phyloP scores from a whole-genome alignment of 2,329 filamentous ascomycete species.

The Mariannaea elegans region DNA sequence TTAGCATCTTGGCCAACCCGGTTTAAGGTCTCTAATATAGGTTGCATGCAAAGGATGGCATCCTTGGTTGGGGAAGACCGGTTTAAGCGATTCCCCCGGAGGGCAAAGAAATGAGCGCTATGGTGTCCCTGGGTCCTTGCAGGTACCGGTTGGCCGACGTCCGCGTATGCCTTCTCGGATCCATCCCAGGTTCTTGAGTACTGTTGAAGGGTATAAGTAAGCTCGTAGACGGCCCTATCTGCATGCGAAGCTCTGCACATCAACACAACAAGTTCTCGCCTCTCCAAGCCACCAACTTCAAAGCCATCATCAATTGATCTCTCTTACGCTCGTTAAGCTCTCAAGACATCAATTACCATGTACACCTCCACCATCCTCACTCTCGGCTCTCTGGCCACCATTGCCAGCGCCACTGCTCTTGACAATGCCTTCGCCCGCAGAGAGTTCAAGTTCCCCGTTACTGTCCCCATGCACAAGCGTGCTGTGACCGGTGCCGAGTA shows the following conservation, averaged over 20 bases:
- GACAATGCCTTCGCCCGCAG: constrained; percentile 24
- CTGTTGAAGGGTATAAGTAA: constrained; percentile 34
- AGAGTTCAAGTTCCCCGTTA: constrained; percentile 41
- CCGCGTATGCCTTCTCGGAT: neutral
- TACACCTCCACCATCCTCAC: constrained; percentile 37
- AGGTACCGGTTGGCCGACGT: constrained; percentile 2
- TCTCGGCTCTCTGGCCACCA: constrained; percentile 41
- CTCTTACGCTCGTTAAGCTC: constrained; percentile 20
- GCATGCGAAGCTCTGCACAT: constrained; percentile 14
- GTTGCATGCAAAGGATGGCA: neutral
- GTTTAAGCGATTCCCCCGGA: constrained; percentile 8
- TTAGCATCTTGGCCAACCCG: neutral
- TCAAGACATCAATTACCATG: constrained; percentile 36
- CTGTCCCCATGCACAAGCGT: constrained; percentile 50
- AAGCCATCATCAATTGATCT: neutral
- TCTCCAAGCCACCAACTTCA: neutral
- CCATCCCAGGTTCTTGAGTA: neutral
- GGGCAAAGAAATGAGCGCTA: neutral
- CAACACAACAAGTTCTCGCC: constrained; percentile 9
- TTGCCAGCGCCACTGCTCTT: constrained; percentile 32
- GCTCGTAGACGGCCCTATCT: constrained; percentile 13
- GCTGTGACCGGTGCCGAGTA: constrained; percentile 51
- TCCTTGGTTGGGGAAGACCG: neutral
- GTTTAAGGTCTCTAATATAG: neutral
- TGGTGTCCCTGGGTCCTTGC: neutral